Evolutionary conservation across 2,329 filamentous ascomycete species (phyloP).

Genomic region (Pestalotiopsis sp.): DNA sequence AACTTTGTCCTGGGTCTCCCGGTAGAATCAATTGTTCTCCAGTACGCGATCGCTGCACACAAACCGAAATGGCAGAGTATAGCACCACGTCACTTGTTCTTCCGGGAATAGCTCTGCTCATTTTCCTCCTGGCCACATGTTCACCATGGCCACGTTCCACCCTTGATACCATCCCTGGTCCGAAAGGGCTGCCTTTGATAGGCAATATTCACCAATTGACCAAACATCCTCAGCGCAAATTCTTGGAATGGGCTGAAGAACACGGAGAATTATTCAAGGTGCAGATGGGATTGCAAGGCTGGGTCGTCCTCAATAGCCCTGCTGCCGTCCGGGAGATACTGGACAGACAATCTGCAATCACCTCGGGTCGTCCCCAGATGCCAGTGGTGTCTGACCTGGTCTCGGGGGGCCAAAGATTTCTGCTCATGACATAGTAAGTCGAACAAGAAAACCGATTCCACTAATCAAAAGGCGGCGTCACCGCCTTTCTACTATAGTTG

Average conservation of each 20-base stretch:
- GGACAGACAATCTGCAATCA: slow-evolving; percentile 1
- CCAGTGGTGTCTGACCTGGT: slow-evolving; percentile 1
- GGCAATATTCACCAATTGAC: slow-evolving; percentile 1
- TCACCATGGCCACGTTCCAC: neutral
- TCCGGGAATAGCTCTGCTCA: neutral
- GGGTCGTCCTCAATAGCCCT: slow-evolving; percentile 3
- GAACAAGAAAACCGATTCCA: no score
- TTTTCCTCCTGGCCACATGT: neutral
- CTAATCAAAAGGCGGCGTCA: neutral
- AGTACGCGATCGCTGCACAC: neutral
- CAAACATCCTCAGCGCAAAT: neutral
- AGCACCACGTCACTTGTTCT: neutral
- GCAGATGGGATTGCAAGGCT: neutral
- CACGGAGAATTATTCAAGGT: slow-evolving; percentile 2
- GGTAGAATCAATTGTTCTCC: neutral
- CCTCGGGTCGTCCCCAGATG: neutral
- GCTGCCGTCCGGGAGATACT: neutral
- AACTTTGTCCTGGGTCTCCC: neutral
- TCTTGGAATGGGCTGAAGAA: neutral
- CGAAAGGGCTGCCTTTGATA: slow-evolving; percentile 3
- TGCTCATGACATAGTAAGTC: neutral
- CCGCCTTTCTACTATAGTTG: neutral
- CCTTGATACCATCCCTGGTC: neutral
- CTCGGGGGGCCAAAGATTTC: neutral
- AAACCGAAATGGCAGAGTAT: neutral